These are phyloP conservation scores for Trichocladium uniseriatum DNA, from an alignment of 495 filamentous ascomycete species.

Conservation along the genomic window DNA sequence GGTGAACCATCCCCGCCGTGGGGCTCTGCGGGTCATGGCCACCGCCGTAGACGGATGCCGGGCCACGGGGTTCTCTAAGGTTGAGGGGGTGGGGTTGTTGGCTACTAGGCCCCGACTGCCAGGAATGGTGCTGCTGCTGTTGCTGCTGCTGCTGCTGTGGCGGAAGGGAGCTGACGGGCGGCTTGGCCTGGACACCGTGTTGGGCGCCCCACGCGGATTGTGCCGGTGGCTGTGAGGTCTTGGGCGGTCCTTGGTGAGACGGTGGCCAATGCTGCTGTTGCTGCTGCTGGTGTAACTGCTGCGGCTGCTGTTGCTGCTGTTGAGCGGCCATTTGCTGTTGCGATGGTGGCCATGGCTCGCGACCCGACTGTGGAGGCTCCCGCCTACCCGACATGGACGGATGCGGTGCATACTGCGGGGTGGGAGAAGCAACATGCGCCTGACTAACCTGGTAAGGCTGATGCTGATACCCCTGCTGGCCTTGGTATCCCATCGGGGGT, in stretches of 20 bases:
- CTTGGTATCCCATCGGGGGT: constrained; percentile 11
- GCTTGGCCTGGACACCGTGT: constrained; percentile 33
- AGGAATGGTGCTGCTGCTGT: constrained; percentile 30
- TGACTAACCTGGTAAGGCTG: constrained; percentile 25
- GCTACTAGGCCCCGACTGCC: constrained; percentile 24
- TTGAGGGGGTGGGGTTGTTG: constrained; percentile 29
- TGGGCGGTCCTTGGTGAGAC: constrained; percentile 32
- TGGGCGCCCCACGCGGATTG: constrained; percentile 38
- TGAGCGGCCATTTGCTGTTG: constrained; percentile 3
- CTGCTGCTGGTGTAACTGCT: constrained; percentile 13
- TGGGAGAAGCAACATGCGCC: constrained; percentile 28
- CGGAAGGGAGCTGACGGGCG: constrained; percentile 29
- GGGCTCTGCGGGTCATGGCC: constrained; percentile 19
- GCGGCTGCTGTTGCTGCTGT: constrained; percentile 16
- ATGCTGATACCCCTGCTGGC: constrained; percentile 18
- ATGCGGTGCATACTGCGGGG: constrained; percentile 29
- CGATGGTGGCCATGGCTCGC: constrained; percentile 8
- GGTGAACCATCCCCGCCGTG: constrained; percentile 14
- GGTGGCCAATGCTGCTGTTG: constrained; percentile 25
- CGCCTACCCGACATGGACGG: constrained; percentile 15
- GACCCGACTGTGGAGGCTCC: neutral
- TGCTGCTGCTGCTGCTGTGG: constrained; percentile 34
- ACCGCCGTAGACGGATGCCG: constrained; percentile 15
- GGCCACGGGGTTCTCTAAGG: constrained; percentile 31
- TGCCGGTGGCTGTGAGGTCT: constrained; percentile 28